Percentiles rank a stretch among this genome's conserved stretches.
These are phyloP conservation scores for Trichoderma sp. DNA, from an alignment of 2,329 filamentous ascomycete species.

Conservation along the genomic window DNA sequence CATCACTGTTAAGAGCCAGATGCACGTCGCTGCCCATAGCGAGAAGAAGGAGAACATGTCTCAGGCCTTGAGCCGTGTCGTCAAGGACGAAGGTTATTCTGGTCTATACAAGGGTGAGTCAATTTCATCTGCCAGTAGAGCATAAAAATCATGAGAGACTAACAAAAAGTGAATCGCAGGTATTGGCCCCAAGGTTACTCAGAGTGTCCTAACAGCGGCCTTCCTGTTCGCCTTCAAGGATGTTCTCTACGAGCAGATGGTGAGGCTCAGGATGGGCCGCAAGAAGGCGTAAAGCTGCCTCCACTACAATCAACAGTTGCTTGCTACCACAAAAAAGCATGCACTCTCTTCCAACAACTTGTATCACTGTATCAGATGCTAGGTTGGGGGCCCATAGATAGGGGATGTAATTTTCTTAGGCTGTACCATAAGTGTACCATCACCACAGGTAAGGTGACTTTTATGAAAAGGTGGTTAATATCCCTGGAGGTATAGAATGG, in stretches of 20 bases:
- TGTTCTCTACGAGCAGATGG: conserved; percentile 80
- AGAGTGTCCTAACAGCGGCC: conserved; percentile 93
- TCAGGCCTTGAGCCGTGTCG: conserved; percentile 72
- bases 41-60: conserved; percentile 79
- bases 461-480: not conserved
- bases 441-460: not conserved
- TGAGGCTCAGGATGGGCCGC: conserved; percentile 58
- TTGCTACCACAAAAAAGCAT: not conserved
- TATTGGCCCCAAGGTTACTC: conserved; percentile 92
- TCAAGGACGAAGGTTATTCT: conserved; percentile 84
- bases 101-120: conserved; percentile 83
- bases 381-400: not conserved
- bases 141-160: conserved; percentile 9
- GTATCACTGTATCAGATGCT: conserved; percentile 9
- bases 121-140: not conserved
- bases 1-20: conserved; percentile 96
- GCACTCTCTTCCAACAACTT: conserved; percentile 18
- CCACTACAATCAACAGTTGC: not conserved
- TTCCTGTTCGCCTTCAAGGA: conserved; percentile 99
- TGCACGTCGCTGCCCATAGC: conserved; percentile 82
- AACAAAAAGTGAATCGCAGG: conserved; percentile 49
- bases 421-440: conserved; percentile 14
- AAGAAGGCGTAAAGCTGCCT: conserved; percentile 28
- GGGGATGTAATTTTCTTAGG: not conserved
- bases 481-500: not conserved